A percentile compares a stretch with the other conserved stretches of the same genome.
Conservation (phyloP, 225 moss, liverwort and hornwort genomes). For the Sphagnum contortum region DNA sequence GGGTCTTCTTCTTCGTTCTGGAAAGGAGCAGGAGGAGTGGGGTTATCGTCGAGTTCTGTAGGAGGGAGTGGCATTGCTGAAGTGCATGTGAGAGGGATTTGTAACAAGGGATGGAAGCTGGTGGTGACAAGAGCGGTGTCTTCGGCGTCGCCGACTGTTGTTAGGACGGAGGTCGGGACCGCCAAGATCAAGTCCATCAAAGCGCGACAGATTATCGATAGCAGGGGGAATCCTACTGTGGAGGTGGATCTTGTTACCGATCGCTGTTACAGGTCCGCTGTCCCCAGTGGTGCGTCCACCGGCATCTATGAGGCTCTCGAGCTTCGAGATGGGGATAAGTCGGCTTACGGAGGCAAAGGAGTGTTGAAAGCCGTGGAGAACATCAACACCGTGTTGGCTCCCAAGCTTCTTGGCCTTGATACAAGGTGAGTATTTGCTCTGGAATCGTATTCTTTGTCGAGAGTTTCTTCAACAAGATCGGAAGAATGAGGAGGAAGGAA, state of each 20-base stretch:
- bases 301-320: constrained; percentile 54
- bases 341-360: constrained; percentile 43
- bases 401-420: constrained; percentile 41
- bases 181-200: constrained; percentile 32
- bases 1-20: no score
- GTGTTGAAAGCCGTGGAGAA: constrained; percentile 43
- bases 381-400: constrained; percentile 32
- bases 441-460: background rate
- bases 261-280: constrained; percentile 33
- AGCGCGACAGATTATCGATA: constrained; percentile 49
- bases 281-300: constrained; percentile 55
- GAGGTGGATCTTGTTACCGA: constrained; percentile 48
- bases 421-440: constrained; percentile 12
- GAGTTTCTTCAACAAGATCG: background rate
- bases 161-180: constrained; percentile 14
- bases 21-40: no score
- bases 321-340: constrained; percentile 36
- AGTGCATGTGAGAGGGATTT: no score
- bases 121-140: constrained; percentile 18
- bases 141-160: constrained; percentile 22
- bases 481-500: background rate
- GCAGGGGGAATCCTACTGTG: constrained; percentile 52
- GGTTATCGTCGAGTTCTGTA: no score
- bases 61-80: no score
- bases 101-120: no score